Evolutionary conservation across 2,329 filamentous ascomycete species (phyloP).

Genomic region (Curvularia lunata): DNA sequence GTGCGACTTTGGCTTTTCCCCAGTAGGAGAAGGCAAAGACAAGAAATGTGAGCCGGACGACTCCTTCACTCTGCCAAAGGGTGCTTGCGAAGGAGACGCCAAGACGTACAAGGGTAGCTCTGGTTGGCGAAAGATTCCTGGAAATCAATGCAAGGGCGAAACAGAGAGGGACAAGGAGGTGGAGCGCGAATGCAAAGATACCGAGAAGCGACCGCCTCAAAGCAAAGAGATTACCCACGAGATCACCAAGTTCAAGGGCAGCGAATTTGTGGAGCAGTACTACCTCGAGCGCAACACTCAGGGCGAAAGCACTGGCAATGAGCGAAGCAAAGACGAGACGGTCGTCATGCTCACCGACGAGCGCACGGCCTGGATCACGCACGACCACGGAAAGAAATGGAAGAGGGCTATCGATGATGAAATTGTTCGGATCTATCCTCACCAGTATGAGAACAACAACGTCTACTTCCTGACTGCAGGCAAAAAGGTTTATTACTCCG

Average conservation of each 20-base stretch:
- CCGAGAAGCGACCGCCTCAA: slow-evolving; percentile 58
- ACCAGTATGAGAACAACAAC: slow-evolving; percentile 80
- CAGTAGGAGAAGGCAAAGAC: slow-evolving; percentile 54
- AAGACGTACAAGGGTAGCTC: slow-evolving; percentile 84
- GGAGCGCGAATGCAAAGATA: slow-evolving; percentile 76
- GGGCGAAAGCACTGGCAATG: slow-evolving; percentile 75
- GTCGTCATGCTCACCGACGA: slow-evolving; percentile 66
- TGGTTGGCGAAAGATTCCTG: slow-evolving; percentile 88
- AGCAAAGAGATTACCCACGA: slow-evolving; percentile 71
- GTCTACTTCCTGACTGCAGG: slow-evolving; percentile 82
- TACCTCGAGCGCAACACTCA: slow-evolving; percentile 77
- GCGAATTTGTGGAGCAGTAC: slow-evolving; percentile 62
- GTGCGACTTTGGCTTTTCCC: slow-evolving; percentile 91
- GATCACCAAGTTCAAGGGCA: slow-evolving; percentile 67
- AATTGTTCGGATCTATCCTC: slow-evolving; percentile 74
- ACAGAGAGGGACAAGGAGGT: slow-evolving; percentile 58
- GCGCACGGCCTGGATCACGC: slow-evolving; percentile 72
- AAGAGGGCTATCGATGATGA: slow-evolving; percentile 72
- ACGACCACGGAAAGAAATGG: slow-evolving; percentile 91
- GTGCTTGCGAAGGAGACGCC: slow-evolving; percentile 72
- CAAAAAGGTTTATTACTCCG: slow-evolving; percentile 77
- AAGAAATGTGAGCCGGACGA: slow-evolving; percentile 71
- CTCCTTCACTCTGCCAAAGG: slow-evolving; percentile 70
- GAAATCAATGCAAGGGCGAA: slow-evolving; percentile 56
- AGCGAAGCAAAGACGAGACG: slow-evolving; percentile 71